These are phyloP conservation scores for Theobroma cacao DNA, from an alignment of 345 rosid species.

Conservation along the genomic window DNA sequence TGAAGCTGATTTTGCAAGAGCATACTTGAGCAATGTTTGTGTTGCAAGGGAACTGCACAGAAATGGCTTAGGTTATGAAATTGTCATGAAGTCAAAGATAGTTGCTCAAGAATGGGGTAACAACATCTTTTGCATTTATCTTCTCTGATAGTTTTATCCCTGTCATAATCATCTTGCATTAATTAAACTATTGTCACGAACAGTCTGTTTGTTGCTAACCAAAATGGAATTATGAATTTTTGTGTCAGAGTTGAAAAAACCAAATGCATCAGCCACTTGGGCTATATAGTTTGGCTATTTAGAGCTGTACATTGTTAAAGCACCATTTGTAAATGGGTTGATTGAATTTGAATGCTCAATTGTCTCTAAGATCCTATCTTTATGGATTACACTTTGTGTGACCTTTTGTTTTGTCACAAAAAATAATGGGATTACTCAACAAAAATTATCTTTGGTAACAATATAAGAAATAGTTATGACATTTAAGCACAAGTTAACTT, in stretches of 20 bases:
- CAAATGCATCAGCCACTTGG: not conserved
- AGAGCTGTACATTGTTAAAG: not conserved
- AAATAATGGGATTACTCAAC: not conserved
- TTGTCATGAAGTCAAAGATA: slow-evolving; percentile 49
- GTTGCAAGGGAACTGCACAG: slow-evolving; percentile 83
- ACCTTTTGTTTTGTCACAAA: not conserved
- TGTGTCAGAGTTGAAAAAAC: not conserved
- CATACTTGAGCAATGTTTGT: slow-evolving; percentile 85
- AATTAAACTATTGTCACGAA: not conserved
- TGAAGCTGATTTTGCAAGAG: slow-evolving; percentile 70
- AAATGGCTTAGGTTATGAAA: slow-evolving; percentile 65
- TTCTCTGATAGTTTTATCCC: not conserved
- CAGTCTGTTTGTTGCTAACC: not conserved
- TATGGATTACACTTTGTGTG: not conserved
- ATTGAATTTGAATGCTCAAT: too few relatives aligned
- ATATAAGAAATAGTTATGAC: not conserved
- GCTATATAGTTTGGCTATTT: not conserved
- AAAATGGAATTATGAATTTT: not conserved
- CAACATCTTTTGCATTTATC: slow-evolving; percentile 8
- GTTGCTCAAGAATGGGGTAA: slow-evolving; percentile 88
- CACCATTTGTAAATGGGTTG: not conserved
- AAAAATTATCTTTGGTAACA: not conserved
- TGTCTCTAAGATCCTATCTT: not conserved
- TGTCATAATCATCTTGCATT: not conserved
- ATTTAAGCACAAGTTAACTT: not conserved